Evolutionary conservation across 2,329 filamentous ascomycete genomes (phyloP).

Genomic region (Stromatinia cepivora): DNA sequence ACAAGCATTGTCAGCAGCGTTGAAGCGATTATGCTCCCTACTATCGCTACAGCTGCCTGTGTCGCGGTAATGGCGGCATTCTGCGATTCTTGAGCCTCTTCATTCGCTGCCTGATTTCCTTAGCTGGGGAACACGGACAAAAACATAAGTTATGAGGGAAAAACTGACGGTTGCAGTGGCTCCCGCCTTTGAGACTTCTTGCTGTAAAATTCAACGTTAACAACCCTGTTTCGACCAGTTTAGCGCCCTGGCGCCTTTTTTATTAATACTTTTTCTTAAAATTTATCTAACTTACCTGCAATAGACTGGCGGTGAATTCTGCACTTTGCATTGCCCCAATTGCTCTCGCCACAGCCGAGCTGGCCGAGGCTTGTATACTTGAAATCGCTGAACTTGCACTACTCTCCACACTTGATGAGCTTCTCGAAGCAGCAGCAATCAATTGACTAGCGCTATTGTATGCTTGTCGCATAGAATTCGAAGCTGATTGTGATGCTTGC

Average conservation of each 20-base stretch:
- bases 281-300: constrained; percentile 29
- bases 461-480: constrained; percentile 30
- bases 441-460: constrained; percentile 31
- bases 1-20: constrained; percentile 45
- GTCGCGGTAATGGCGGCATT: constrained; percentile 46
- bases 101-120: not conserved
- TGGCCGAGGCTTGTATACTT: constrained; percentile 33
- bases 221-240: not conserved
- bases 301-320: constrained; percentile 30
- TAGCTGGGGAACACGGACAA: not conserved
- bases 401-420: constrained; percentile 31
- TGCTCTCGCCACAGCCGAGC: constrained; percentile 31
- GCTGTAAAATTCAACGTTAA: not conserved
- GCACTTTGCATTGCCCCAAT: constrained; percentile 31
- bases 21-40: constrained; percentile 47
- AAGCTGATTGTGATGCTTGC: constrained; percentile 33
- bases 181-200: constrained; percentile 1
- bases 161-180: not conserved
- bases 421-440: constrained; percentile 35
- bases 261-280: too few relatives aligned
- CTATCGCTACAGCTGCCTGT: constrained; percentile 46
- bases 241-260: too few relatives aligned
- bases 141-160: too few relatives aligned
- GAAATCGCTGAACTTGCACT: constrained; percentile 33
- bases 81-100: constrained; percentile 38